Evolutionary conservation across 768 basidiomycete genomes (phyloP).

Genomic region (Boletus rufocinnamomeus): DNA sequence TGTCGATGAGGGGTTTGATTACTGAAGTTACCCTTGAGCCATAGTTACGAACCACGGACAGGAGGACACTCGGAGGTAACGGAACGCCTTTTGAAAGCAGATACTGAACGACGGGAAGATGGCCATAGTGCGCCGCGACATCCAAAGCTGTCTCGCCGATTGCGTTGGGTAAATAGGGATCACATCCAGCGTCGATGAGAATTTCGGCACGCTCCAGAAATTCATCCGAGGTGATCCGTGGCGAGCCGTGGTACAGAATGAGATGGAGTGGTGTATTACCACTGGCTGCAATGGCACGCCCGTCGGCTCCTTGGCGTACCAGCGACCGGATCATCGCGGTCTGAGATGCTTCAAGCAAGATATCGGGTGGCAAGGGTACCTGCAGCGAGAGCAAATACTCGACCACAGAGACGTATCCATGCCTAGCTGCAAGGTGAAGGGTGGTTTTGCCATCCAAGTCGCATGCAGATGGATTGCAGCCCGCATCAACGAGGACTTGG

Average conservation of each 20-base stretch:
- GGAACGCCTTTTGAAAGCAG: background rate
- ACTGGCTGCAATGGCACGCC: background rate
- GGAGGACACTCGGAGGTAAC: background rate
- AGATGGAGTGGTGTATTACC: background rate
- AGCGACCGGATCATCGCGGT: background rate
- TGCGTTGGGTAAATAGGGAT: background rate
- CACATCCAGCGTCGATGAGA: background rate
- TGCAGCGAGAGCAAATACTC: background rate
- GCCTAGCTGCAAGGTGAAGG: background rate
- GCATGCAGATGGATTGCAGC: conserved; percentile 3
- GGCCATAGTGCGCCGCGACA: background rate
- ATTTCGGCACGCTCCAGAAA: background rate
- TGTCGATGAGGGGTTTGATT: conserved; percentile 1
- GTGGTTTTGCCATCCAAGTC: background rate
- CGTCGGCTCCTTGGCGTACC: background rate
- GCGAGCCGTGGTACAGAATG: background rate
- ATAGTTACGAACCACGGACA: background rate
- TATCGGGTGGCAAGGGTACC: background rate
- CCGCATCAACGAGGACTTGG: conserved; percentile 8
- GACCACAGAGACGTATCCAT: background rate
- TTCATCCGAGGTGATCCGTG: background rate
- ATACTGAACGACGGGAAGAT: background rate
- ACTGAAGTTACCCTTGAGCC: background rate
- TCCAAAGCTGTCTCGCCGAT: background rate
- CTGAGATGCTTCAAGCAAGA: background rate